Evolutionary conservation across 2,329 filamentous ascomycete genomes (phyloP), one percentile per base, ranked within the genome.

Genomic region (Colletotrichum falcatum): DNA sequence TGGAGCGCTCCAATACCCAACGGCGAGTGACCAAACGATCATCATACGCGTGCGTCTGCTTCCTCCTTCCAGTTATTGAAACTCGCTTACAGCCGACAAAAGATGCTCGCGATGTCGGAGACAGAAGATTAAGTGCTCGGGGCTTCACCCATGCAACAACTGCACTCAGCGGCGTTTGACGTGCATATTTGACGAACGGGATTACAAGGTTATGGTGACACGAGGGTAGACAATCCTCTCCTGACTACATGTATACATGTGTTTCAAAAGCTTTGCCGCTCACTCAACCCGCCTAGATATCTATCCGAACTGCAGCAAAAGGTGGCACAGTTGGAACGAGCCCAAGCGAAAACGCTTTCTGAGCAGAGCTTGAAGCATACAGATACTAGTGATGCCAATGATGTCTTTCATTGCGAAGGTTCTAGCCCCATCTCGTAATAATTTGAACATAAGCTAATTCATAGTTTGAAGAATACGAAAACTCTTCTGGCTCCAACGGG

Each of bases 241-340:
- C 14, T 39, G 37, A 18, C 37, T 39, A 39, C n/a, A n/a, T n/a
- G n/a, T n/a, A n/a, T 12, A 37, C 35, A 37, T 37, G 12, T 5
- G 12, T 37, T 37, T 37, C 12, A 14, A 14, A 12, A 37, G 86
- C 0, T 79, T 80, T 62, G 78, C 82, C 0, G 83, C 85, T 2
- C 81, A 87, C 35, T 14, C 35, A 37, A 37, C 35, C 35, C 35
- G 12, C 12, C 35, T 37, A 16, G 35, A 14, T 37, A 37, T 12
- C 12, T 37, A 37, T 37, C 35, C 14, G 35, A 37, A 37, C 35
- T 37, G 9, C 35, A 37, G 12, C 35, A 37, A 37, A 37, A 14
- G 35, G 12, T 37, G 12, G 12, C 35, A 37, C 35, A 12, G 35
- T 37, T 16, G 35, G 35, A 37, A 12, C 35, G 35, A 37, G 35